Percentiles rank a stretch among this genome's conserved stretches.
phyloP scores from a whole-genome alignment of 2,329 filamentous ascomycete species.

The Dryadomyces quercus-mongolicae region DNA sequence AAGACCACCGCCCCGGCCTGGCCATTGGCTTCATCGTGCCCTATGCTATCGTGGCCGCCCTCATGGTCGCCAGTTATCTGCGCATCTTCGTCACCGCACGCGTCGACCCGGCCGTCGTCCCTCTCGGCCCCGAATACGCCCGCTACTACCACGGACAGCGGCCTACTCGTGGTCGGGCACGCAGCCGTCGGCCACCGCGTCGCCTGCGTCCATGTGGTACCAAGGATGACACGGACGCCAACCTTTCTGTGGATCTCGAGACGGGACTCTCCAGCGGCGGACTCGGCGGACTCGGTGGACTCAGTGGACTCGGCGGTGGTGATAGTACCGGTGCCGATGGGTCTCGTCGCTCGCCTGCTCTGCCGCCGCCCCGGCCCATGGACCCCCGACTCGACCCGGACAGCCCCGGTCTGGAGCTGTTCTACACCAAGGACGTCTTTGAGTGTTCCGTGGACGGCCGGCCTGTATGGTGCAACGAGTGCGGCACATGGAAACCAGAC shows the following conservation, averaged over 20 bases:
- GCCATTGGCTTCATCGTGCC: constrained; percentile 54
- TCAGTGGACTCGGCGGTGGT: neutral
- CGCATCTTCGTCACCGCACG: constrained; percentile 59
- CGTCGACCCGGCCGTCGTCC: constrained; percentile 61
- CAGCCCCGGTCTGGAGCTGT: constrained; percentile 57
- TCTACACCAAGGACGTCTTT: constrained; percentile 75
- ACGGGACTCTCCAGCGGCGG: constrained; percentile 1
- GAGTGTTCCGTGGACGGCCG: constrained; percentile 71
- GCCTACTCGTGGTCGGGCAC: neutral
- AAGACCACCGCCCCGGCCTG: constrained; percentile 34
- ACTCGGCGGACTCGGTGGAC: neutral
- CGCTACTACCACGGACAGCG: constrained; percentile 9
- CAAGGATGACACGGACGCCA: neutral
- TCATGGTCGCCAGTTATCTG: constrained; percentile 55
- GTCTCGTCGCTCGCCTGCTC: neutral
- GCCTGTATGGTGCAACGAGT: constrained; percentile 79
- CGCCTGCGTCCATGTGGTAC: neutral
- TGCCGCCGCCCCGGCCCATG: neutral
- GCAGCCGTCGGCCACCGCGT: constrained; percentile 6
- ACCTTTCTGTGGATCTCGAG: constrained; percentile 14
- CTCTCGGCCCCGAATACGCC: constrained; percentile 38
- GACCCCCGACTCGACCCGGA: constrained; percentile 39
- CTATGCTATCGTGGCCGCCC: constrained; percentile 59
- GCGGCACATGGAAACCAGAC: constrained; percentile 79
- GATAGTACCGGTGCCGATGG: neutral